phyloP scores from a whole-genome alignment of 2,329 filamentous ascomycete genomes.

The Trichoderma pleuroti region DNA sequence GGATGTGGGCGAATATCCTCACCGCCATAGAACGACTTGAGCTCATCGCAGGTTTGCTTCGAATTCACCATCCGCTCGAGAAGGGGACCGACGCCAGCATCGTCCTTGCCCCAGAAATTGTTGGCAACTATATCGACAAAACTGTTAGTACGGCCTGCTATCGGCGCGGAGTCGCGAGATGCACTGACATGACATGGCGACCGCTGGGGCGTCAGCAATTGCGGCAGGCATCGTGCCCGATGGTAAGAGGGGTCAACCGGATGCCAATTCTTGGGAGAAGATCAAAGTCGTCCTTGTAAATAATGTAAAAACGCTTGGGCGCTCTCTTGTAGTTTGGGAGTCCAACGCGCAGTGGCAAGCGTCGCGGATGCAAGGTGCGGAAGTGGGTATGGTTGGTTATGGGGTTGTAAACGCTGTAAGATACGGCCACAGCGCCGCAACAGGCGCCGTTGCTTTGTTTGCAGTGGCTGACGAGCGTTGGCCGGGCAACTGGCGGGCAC shows the following conservation, averaged over 20 bases:
- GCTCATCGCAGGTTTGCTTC: conserved; percentile 90
- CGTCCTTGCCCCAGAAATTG: conserved; percentile 99
- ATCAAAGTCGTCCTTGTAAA: neutral
- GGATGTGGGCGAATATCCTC: conserved; percentile 28
- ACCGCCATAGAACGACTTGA: conserved; percentile 87
- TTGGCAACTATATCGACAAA: conserved; percentile 69
- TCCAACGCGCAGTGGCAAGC: neutral
- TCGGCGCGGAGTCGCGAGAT: neutral
- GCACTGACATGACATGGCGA: conserved; percentile 63
- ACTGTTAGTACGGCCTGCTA: conserved; percentile 22
- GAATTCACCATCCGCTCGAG: conserved; percentile 92
- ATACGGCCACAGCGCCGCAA: neutral
- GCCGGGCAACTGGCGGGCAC: conserved; percentile 20
- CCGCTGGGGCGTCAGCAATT: conserved; percentile 59
- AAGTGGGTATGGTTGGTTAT: neutral
- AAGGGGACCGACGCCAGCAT: conserved; percentile 88
- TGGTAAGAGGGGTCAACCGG: neutral
- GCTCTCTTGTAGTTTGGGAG: neutral
- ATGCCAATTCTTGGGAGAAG: neutral
- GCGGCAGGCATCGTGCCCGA: conserved; percentile 55
- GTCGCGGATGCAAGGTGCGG: conserved; percentile 8
- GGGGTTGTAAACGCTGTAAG: neutral
- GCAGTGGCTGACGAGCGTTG: conserved; percentile 19
- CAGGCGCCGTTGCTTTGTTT: conserved; percentile 7
- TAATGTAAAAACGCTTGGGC: neutral